These are phyloP conservation scores for Psophocarpus tetragonolobus DNA, from an alignment of 306 rosid genomes.

Conservation along the genomic window DNA sequence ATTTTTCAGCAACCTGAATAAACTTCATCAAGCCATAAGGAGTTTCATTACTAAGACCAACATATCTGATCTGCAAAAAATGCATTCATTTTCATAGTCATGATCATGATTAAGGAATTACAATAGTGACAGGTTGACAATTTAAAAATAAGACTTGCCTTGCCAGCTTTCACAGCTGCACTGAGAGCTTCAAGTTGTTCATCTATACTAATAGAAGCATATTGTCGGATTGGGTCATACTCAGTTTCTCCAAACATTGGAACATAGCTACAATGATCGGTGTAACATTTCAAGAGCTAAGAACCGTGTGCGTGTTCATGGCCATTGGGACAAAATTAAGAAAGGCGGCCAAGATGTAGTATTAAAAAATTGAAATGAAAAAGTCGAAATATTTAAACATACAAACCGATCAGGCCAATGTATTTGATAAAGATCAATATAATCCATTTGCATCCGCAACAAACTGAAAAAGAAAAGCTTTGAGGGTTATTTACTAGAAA, in stretches of 20 bases:
- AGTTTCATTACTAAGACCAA: slow-evolving; percentile 93
- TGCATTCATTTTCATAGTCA: slow-evolving; percentile 5
- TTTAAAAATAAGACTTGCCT: slow-evolving; percentile 50
- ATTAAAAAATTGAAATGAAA: background rate
- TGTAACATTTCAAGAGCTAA: slow-evolving; percentile 22
- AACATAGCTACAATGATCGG: slow-evolving; percentile 58
- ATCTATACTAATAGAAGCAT: slow-evolving; percentile 60
- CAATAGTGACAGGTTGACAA: background rate
- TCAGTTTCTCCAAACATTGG: slow-evolving; percentile 95
- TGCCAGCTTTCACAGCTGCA: slow-evolving; percentile 67
- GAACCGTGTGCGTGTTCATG: background rate
- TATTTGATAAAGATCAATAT: slow-evolving; percentile 91
- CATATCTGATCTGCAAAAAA: slow-evolving; percentile 66
- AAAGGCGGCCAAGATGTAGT: background rate
- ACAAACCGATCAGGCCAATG: slow-evolving; percentile 99
- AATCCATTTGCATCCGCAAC: slow-evolving; percentile 69
- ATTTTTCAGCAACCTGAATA: slow-evolving; percentile 64
- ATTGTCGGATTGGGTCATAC: slow-evolving; percentile 70
- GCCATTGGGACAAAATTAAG: background rate
- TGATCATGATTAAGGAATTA: background rate
- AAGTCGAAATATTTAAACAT: slow-evolving; percentile 27
- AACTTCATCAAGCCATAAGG: slow-evolving; percentile 95
- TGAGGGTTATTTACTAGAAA: slow-evolving; percentile 25
- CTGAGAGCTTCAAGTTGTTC: slow-evolving; percentile 82
- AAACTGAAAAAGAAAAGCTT: slow-evolving; percentile 52